A percentile compares a stretch with the other conserved stretches of the same genome.
phyloP scores from a whole-genome alignment of 768 basidiomycete genomes.

The Phylloporus sp. region DNA sequence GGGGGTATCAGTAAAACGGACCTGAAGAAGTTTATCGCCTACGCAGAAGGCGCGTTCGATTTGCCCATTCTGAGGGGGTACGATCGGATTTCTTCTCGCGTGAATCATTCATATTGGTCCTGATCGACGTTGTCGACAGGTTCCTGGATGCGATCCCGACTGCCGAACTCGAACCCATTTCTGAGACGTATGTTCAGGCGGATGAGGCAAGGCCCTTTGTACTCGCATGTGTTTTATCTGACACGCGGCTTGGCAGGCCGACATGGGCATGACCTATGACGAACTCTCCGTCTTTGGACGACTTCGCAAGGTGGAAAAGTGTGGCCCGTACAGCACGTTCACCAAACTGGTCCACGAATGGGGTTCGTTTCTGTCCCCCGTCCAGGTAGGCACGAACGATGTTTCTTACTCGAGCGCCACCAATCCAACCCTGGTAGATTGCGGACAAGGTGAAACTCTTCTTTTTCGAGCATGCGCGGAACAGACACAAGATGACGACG shows the following conservation, averaged over 20 bases:
- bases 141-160: constrained; percentile 92
- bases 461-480: constrained; percentile 94
- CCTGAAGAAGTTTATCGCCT: constrained; percentile 91
- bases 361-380: constrained; percentile 79
- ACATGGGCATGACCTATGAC: constrained; percentile 99
- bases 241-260: constrained; percentile 48
- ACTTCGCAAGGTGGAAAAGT: constrained; percentile 93
- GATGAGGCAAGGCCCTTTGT: constrained; percentile 71
- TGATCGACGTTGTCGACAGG: constrained; percentile 35
- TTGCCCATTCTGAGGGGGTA: constrained; percentile 80
- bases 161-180: constrained; percentile 94
- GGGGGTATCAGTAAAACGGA: constrained; percentile 98
- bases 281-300: constrained; percentile 92
- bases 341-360: constrained; percentile 93
- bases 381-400: constrained; percentile 56
- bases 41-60: constrained; percentile 71
- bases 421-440: no score
- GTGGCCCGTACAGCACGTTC: constrained; percentile 96
- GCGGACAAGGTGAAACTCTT: constrained; percentile 97
- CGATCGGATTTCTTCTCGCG: constrained; percentile 8
- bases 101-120: neutral
- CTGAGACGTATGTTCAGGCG: constrained; percentile 88
- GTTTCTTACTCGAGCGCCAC: no score
- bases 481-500: constrained; percentile 98
- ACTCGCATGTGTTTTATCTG: neutral